Evolutionary conservation across 1,284 basidiomycete species (phyloP).

Genomic region (Ganoderma boninense): DNA sequence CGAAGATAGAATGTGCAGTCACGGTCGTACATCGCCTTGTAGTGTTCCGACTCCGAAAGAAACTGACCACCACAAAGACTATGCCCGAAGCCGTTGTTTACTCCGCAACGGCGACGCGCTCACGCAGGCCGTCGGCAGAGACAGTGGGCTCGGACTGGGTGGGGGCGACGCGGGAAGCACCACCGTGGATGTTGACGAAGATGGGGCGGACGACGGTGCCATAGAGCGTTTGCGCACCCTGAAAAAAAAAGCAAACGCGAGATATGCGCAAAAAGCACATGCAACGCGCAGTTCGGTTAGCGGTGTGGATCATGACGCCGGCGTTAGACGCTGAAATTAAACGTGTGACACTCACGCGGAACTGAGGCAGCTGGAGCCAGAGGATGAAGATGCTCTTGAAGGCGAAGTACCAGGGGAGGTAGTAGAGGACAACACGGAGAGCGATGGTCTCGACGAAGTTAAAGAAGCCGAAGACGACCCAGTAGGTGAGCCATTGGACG

Average conservation of each 20-base stretch:
- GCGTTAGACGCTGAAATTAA: constrained; percentile 11
- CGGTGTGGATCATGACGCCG: constrained; percentile 21
- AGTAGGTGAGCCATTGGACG: constrained; percentile 90
- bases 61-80: not conserved
- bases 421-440: constrained; percentile 79
- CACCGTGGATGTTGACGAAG: constrained; percentile 40
- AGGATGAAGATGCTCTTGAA: constrained; percentile 90
- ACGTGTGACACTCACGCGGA: constrained; percentile 67
- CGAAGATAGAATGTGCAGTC: not conserved
- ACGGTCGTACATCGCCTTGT: not conserved
- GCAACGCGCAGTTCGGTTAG: constrained; percentile 20
- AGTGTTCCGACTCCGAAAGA: not conserved
- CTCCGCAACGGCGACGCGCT: constrained; percentile 50
- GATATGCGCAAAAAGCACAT: constrained; percentile 14
- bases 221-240: constrained; percentile 45
- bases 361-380: constrained; percentile 85
- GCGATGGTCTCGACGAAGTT: constrained; percentile 86
- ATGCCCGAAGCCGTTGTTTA: constrained; percentile 15
- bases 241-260: constrained; percentile 9
- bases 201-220: constrained; percentile 41
- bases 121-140: constrained; percentile 52
- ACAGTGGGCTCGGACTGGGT: constrained; percentile 40
- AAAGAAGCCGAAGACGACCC: constrained; percentile 89
- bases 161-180: constrained; percentile 31
- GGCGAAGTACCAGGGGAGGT: constrained; percentile 89